Evolutionary conservation across 2,329 filamentous ascomycete species (phyloP).

Genomic region (Trichoderma sp.): DNA sequence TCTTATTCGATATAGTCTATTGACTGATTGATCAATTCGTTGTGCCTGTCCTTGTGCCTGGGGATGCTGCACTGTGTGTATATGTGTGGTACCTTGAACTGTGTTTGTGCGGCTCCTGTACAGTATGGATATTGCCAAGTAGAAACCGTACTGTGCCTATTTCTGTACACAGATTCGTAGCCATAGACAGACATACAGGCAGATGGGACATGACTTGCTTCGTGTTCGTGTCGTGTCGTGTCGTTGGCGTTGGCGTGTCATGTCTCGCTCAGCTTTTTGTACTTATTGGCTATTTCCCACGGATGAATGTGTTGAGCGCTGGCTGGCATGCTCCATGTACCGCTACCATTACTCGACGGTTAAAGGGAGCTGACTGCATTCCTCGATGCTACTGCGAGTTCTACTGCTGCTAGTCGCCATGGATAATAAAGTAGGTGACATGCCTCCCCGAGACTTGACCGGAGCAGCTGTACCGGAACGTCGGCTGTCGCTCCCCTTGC

Average conservation of each 20-base stretch:
- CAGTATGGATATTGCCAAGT: not conserved
- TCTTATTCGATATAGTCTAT: too few species aligned
- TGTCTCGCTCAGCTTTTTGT: not conserved
- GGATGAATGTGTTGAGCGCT: not conserved
- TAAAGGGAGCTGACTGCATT: not conserved
- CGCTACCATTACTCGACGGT: not conserved
- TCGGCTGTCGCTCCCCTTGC: not conserved
- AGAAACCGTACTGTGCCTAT: not conserved
- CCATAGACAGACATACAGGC: not conserved
- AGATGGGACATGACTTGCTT: not conserved
- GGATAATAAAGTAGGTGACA: not conserved
- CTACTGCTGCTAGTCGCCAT: not conserved
- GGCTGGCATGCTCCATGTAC: not conserved
- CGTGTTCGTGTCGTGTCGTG: not conserved
- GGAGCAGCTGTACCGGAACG: not conserved
- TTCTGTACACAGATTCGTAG: not conserved
- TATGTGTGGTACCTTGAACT: not conserved
- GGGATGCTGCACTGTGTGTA: not conserved
- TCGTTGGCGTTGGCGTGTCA: not conserved
- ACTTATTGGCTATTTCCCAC: not conserved
- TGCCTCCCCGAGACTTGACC: not conserved
- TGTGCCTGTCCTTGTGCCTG: not conserved
- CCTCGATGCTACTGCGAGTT: not conserved
- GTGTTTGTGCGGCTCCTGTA: not conserved
- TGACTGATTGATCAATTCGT: not conserved